Evolutionary conservation across 257 asterid species (phyloP).

Genomic region (Solanum virginianum): DNA sequence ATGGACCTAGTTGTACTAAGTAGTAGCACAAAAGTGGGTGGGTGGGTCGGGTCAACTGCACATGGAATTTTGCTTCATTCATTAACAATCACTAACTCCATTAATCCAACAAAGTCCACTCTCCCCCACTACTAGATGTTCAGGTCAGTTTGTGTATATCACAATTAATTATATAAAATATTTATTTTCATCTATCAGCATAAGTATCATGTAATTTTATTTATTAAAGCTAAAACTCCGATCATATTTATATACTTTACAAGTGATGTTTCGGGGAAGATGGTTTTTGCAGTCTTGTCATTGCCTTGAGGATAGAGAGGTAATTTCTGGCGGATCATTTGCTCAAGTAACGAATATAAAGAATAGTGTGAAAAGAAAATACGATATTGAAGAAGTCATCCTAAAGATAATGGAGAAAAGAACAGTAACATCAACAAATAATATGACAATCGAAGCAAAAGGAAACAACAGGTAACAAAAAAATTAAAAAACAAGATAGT

Average conservation of each 20-base stretch:
- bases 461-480: too few relatives aligned
- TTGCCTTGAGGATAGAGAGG: neutral
- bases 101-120: neutral
- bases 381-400: too few relatives aligned
- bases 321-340: neutral
- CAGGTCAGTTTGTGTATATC: neutral
- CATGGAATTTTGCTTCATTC: conserved; percentile 17
- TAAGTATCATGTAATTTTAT: too few relatives aligned
- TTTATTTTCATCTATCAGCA: neutral
- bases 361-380: too few relatives aligned
- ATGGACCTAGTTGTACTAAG: neutral
- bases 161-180: neutral
- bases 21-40: conserved; percentile 1
- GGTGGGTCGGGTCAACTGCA: conserved; percentile 20
- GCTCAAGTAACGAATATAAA: neutral
- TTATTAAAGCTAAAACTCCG: neutral
- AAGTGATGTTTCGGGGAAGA: neutral
- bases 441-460: too few relatives aligned
- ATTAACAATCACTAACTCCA: neutral
- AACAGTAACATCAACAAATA: too few relatives aligned
- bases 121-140: neutral
- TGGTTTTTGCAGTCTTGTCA: neutral
- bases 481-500: too few relatives aligned
- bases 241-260: neutral
- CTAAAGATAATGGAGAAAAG: too few relatives aligned